Conservation (phyloP, 345 rosid genomes). For the Excoecaria cochinchinensis region DNA sequence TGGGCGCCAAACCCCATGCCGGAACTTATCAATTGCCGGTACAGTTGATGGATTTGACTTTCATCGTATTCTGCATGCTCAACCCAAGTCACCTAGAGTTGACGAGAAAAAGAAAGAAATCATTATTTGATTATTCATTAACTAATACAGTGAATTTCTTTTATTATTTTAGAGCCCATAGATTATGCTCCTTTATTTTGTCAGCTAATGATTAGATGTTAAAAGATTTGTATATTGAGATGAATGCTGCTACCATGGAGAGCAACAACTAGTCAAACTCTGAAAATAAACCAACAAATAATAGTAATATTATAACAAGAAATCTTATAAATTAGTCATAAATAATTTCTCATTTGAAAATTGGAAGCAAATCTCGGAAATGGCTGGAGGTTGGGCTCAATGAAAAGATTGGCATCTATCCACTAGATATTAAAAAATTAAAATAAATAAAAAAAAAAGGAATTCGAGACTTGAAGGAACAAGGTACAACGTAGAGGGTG, state of each 20-base stretch:
- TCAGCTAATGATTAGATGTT: constrained; percentile 3
- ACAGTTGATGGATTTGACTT: constrained; percentile 64
- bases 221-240: neutral
- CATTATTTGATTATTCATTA: neutral
- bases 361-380: constrained; percentile 33
- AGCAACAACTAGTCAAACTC: neutral
- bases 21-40: constrained; percentile 55
- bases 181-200: neutral
- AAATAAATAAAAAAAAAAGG: constrained; percentile 19
- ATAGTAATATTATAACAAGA: neutral
- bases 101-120: neutral
- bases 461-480: constrained; percentile 35
- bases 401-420: constrained; percentile 26
- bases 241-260: neutral
- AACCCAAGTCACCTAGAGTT: constrained; percentile 90
- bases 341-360: neutral
- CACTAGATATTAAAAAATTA: neutral
- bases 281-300: neutral
- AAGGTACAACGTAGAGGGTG: constrained; percentile 21
- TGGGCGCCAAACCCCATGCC: constrained; percentile 93
- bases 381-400: constrained; percentile 39
- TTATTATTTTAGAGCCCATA: neutral
- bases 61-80: constrained; percentile 92
- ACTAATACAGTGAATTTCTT: neutral
- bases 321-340: neutral